Conservation (phyloP, 345 rosid genomes). For the Pugionium cornutum region DNA sequence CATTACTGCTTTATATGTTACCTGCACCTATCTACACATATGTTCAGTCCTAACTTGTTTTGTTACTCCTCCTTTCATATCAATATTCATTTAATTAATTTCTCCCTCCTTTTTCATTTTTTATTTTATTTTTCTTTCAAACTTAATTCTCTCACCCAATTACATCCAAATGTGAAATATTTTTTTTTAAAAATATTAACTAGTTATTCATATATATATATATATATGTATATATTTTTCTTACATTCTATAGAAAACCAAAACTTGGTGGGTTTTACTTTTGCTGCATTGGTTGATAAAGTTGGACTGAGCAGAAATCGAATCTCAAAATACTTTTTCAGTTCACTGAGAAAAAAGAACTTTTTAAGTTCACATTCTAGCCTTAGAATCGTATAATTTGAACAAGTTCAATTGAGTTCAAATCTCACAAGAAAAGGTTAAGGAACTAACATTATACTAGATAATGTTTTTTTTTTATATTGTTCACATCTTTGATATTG, state of each 20-base stretch:
- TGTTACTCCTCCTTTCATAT: constrained; percentile 34
- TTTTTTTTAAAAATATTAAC: neutral
- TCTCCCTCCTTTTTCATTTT: neutral
- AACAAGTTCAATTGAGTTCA: constrained; percentile 1
- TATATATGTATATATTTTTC: neutral
- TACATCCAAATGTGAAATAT: neutral
- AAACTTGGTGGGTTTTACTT: constrained; percentile 18
- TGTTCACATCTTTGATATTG: too few species aligned
- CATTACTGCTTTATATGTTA: constrained; percentile 38
- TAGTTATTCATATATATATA: constrained; percentile 1
- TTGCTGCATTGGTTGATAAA: constrained; percentile 24
- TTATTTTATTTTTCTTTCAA: neutral
- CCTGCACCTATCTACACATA: constrained; percentile 42
- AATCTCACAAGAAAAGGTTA: neutral
- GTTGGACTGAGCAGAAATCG: constrained; percentile 12
- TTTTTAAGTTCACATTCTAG: constrained; percentile 13
- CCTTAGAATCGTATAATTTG: neutral
- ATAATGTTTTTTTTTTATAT: too few species aligned
- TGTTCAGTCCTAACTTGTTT: constrained; percentile 40
- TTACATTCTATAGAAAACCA: constrained; percentile 1
- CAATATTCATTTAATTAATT: constrained; percentile 11
- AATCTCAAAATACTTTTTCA: constrained; percentile 9
- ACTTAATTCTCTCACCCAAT: constrained; percentile 2
- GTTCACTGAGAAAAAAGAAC: too few species aligned
- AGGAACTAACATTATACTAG: neutral